These are phyloP conservation scores for Akanthomyces dipterigenus DNA, from an alignment of 2,329 filamentous ascomycete species.

Conservation along the genomic window DNA sequence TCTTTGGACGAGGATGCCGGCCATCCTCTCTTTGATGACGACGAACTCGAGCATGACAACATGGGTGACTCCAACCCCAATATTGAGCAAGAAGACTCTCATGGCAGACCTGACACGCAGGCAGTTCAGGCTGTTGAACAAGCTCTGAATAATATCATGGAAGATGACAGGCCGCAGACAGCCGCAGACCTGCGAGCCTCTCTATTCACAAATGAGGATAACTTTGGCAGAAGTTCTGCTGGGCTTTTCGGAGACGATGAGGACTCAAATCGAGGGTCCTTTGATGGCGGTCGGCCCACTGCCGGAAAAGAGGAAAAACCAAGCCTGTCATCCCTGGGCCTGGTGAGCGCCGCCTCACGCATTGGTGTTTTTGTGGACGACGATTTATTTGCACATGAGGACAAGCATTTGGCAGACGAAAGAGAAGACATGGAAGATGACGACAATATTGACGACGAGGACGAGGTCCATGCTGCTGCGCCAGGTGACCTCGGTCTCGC, in stretches of 20 bases:
- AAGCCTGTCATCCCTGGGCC: constrained; percentile 82
- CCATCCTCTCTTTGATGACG: constrained; percentile 70
- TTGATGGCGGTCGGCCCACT: constrained; percentile 42
- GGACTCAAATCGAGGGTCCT: constrained; percentile 54
- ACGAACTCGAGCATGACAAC: constrained; percentile 65
- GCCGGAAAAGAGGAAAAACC: constrained; percentile 55
- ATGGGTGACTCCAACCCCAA: constrained; percentile 69
- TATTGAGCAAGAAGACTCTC: constrained; percentile 59
- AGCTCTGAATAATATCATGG: constrained; percentile 87
- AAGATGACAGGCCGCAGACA: constrained; percentile 60
- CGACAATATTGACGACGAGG: constrained; percentile 54
- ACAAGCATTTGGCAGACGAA: constrained; percentile 79
- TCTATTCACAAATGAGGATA: constrained; percentile 45
- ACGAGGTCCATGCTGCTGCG: constrained; percentile 88
- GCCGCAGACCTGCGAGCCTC: constrained; percentile 60
- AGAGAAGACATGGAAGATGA: constrained; percentile 63
- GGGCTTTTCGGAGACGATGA: constrained; percentile 49
- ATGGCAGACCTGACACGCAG: constrained; percentile 60
- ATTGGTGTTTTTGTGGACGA: constrained; percentile 92
- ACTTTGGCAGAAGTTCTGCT: constrained; percentile 39
- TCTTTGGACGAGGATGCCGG: constrained; percentile 60
- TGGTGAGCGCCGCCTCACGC: constrained; percentile 79
- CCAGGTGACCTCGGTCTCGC: constrained; percentile 89
- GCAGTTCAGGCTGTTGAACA: constrained; percentile 91
- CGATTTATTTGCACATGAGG: constrained; percentile 85